These are phyloP conservation scores for Inonotus obliquus DNA, from an alignment of 1,284 basidiomycete species.

Conservation along the genomic window DNA sequence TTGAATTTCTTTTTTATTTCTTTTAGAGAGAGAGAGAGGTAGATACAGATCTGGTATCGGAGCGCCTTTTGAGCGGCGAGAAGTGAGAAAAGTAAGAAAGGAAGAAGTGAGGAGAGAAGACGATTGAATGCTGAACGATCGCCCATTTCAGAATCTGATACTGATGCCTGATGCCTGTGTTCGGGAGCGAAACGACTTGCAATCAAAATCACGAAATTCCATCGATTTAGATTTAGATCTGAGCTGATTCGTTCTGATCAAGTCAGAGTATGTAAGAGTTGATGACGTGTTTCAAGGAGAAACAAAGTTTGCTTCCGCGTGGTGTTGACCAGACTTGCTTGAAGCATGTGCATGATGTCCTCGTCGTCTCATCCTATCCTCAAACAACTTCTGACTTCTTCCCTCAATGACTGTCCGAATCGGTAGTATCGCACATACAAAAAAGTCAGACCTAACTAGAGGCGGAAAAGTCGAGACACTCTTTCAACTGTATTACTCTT, in stretches of 20 bases:
- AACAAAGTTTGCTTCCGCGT: conserved; percentile 6
- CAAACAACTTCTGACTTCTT: neutral
- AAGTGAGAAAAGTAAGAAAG: no score
- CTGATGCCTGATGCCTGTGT: neutral
- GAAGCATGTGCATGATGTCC: neutral
- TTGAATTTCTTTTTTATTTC: no score
- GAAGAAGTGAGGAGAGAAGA: no score
- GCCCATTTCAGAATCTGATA: neutral
- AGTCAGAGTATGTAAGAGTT: neutral
- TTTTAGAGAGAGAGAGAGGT: no score
- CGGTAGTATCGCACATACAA: neutral
- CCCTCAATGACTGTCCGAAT: neutral
- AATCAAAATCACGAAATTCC: no score
- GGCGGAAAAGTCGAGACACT: neutral
- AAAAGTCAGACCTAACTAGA: neutral
- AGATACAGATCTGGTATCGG: neutral
- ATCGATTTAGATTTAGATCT: neutral
- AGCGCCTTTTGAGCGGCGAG: no score
- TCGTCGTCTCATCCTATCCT: no score
- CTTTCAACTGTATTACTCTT: neutral
- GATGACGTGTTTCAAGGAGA: neutral
- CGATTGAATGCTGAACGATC: no score
- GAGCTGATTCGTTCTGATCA: neutral
- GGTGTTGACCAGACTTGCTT: neutral
- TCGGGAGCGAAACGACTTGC: neutral